Evolutionary conservation across 768 basidiomycete species (phyloP), one percentile per base, ranked within the genome.

Genomic region (Thelephora ganbajun): DNA sequence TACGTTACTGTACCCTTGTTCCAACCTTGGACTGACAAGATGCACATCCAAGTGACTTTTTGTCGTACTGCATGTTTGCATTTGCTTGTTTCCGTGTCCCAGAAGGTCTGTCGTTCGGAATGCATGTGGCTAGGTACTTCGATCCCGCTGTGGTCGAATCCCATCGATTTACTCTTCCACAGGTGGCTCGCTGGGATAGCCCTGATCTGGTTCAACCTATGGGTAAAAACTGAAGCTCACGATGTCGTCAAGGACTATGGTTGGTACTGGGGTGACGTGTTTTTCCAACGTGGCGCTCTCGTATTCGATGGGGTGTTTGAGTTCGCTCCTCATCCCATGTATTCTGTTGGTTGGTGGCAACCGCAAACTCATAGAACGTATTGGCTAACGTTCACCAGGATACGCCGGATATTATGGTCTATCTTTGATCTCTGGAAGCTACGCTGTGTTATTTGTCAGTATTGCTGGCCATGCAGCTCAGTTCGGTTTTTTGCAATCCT

Each of bases 281-380:
- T 91, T 67, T 90, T 91, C 69, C 86, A 89, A 61, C 81, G 87
- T n/a, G 88, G 88, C 37, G 81, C 84, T 37, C 72, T 98, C 12
- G 83, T 97, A 2, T 99, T 99, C 57, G 94, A 99, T 60, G 96
- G 96, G 13, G 94, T 99, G 14, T 99, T 97, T 55, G 94, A 98
- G 60, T 70, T 92, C 35, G 84, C 88, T 3, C 86, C 87, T 1
- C 88, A 90, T 58, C 86, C 94, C 0, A 97, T 98, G 94, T 97
- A 97, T 63, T 93, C 89, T 22, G 87, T 91, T 49, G 80, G 79
- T 66, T 69, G 26, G 66, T 61, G 3, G 34, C 42, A 30, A 20
- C 43, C 23, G 41, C 6, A 16, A 9, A 30, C 7, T 12, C n/a
- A 9, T 35, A 13, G 6, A 30, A 14, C 2, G 36, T 35, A 43